Evolutionary conservation across 768 basidiomycete species (phyloP), one percentile per base, ranked within the genome.

Genomic region (Astraeus odoratus): DNA sequence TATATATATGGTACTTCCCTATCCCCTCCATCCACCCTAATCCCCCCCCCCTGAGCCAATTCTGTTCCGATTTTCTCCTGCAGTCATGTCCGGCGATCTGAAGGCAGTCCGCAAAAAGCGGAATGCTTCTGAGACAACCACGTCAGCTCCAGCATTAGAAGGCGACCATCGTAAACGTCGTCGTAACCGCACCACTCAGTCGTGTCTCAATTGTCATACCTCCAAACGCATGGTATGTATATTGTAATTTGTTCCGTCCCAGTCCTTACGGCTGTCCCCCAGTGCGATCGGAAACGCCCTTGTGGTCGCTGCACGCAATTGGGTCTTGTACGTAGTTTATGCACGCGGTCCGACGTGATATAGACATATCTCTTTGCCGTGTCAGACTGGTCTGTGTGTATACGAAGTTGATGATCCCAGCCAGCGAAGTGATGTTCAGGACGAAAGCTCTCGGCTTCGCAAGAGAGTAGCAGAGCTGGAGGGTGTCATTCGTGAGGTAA

Each of bases 331-430:
- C 47, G 66, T 41, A 51, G 57, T 52, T 54, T 46, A 51, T 59
- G 42, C 60, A 56, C 51, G 57, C 63, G 61, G 44, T 54, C 39
- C 27, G 60, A 20, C 54, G 52, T 37, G 16, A 43, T n/a, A 27
- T 15, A 23, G 39, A 47, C 18, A 50, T 42, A 15, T 20, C 10
- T 39, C 16, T 31, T 31, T n/a, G 38, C 33, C 51, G 27, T n/a
- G 36, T 34, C 51, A 86, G 84, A 88, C 84, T 39, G 86, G 86
- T 1, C 69, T 87, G 4, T 91, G 87, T 57, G 82, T 89, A 8
- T 91, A 91, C 54, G 86, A 91, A 59, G 78, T 89, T 6, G 86
- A 89, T 54, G 84, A 86, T 54, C 81, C 82, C 20, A 77, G 62
- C 48, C 76, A 79, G 60, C 71, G 77, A 56, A 67, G 65, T 10